Conservation (phyloP, 75 land plant species). For the Ceratopteris richardii region DNA sequence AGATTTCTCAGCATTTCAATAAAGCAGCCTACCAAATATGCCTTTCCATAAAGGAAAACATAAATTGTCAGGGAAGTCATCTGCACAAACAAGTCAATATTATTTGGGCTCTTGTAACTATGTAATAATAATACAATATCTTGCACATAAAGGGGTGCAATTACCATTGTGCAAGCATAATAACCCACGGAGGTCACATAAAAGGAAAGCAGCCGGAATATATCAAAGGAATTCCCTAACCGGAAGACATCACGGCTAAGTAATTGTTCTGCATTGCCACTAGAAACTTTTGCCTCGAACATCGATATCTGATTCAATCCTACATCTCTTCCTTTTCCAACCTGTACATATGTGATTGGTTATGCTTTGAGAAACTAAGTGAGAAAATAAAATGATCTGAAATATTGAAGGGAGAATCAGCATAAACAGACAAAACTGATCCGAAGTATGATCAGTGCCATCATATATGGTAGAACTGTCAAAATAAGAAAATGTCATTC, state of each 20-base stretch:
- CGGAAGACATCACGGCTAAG: slow-evolving; percentile 90
- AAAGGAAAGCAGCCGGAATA: slow-evolving; percentile 93
- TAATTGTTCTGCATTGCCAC: slow-evolving; percentile 97
- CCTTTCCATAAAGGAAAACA: slow-evolving; percentile 87
- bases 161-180: slow-evolving; percentile 91
- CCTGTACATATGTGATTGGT: slow-evolving; percentile 45
- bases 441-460: too few species aligned
- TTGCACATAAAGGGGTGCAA: slow-evolving; percentile 1
- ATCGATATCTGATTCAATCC: slow-evolving; percentile 94
- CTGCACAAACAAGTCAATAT: slow-evolving; percentile 29
- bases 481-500: too few species aligned
- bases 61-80: slow-evolving; percentile 77
- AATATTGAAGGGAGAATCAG: too few species aligned
- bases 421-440: too few species aligned
- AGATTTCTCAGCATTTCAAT: neutral
- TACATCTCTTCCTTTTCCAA: slow-evolving; percentile 97
- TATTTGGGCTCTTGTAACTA: neutral
- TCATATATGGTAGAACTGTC: too few species aligned
- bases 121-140: slow-evolving; percentile 1
- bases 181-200: slow-evolving; percentile 81
- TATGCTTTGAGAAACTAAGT: too few species aligned
- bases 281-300: slow-evolving; percentile 97
- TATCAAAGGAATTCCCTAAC: slow-evolving; percentile 91
- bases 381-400: too few species aligned
- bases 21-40: slow-evolving; percentile 67